These are phyloP conservation scores for Neofusicoccum laricinum DNA, from an alignment of 2,329 filamentous ascomycete genomes.

Conservation along the genomic window DNA sequence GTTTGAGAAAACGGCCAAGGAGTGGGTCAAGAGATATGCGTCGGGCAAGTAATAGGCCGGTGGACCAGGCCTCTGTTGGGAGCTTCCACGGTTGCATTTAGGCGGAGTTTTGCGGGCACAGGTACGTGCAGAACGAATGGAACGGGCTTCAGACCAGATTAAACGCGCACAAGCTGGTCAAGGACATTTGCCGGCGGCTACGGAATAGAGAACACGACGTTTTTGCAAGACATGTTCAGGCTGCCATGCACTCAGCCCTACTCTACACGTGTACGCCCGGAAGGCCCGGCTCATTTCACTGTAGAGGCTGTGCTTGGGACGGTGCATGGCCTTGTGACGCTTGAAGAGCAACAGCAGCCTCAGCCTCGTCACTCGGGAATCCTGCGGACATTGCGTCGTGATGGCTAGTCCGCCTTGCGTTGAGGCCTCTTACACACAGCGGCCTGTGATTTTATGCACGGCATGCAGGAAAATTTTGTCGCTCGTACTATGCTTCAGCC, in stretches of 20 bases:
- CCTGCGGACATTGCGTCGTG: constrained; percentile 3
- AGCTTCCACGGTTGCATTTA: constrained; percentile 1
- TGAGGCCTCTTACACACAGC: not conserved
- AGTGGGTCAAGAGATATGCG: constrained; percentile 75
- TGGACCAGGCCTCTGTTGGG: not conserved
- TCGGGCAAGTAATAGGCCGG: constrained; percentile 31
- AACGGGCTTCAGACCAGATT: not conserved
- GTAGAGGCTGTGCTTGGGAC: constrained; percentile 8
- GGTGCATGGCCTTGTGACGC: not conserved
- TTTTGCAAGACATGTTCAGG: not conserved
- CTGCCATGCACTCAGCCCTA: constrained; percentile 2
- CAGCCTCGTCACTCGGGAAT: constrained; percentile 8
- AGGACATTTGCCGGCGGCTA: not conserved
- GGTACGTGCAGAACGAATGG: not conserved
- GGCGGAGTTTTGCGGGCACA: constrained; percentile 10
- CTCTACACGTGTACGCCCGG: not conserved
- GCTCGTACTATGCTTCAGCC: not conserved
- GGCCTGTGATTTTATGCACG: constrained; percentile 4
- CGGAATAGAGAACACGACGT: not conserved
- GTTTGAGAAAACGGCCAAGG: constrained; percentile 72
- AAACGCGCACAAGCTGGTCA: not conserved
- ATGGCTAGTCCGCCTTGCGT: not conserved
- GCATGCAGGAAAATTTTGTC: not conserved
- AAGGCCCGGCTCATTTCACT: constrained; percentile 12
- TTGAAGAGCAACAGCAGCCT: not conserved